Conservation (phyloP, 768 basidiomycete genomes). For the Auriscalpium microsporum region DNA sequence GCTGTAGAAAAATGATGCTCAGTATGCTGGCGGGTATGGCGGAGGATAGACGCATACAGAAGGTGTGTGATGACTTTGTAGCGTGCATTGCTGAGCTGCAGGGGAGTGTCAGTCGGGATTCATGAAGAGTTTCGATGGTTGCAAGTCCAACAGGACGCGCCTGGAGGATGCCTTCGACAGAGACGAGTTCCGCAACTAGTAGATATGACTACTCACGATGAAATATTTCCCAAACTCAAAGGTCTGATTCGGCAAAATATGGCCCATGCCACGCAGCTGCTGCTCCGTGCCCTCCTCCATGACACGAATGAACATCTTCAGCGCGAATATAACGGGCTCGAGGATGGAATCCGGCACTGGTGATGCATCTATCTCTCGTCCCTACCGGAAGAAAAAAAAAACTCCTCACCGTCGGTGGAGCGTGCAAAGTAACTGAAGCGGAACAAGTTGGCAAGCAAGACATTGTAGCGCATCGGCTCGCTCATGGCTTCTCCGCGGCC, state of each 20-base stretch:
- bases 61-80: conserved; percentile 4
- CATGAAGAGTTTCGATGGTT: no score
- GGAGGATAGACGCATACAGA: background rate
- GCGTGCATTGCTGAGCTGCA: background rate
- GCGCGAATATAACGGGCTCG: conserved; percentile 15
- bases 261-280: conserved; percentile 13
- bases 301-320: conserved; percentile 15
- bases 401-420: conserved; percentile 9
- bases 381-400: background rate
- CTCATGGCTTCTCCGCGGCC: background rate
- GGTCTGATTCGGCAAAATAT: conserved; percentile 9
- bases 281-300: conserved; percentile 16
- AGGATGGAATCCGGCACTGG: conserved; percentile 16
- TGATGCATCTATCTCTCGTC: no score
- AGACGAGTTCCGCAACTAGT: background rate
- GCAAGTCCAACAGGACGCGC: no score
- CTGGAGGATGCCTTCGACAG: background rate
- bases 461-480: conserved; percentile 5
- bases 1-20: background rate
- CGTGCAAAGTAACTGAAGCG: conserved; percentile 16
- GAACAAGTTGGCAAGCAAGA: conserved; percentile 12
- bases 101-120: no score
- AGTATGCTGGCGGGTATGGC: background rate
- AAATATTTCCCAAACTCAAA: conserved; percentile 1
- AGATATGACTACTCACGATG: background rate